Base-by-base conservation (phyloP, 306 rosid species). In the Prosopis cineraria region DNA sequence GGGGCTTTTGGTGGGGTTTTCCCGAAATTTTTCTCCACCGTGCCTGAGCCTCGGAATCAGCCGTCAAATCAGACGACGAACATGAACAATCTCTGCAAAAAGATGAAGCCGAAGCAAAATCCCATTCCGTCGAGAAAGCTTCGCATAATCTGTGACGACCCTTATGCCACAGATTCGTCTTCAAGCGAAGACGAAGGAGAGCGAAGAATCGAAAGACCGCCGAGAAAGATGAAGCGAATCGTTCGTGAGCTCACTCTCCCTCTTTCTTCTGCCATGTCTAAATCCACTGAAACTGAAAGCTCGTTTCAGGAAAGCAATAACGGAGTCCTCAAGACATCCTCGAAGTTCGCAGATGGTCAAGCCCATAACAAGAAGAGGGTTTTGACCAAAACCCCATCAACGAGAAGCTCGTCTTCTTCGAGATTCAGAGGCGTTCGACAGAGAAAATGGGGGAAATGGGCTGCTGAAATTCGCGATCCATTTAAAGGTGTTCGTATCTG, bases 381-480 rank as follows among this genome's bases (percentile, higher is more conserved):
- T 72, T 80, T 70, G 52, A 59, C 85, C 13, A 85, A 80, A 73
- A 58, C 79, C 22, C 31, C 72, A 0, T 31, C 83, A 11, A 14
- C 27, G 0, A 82, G 68, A 36, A 88, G 77, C 19, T 70, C 79
- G 7, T 19, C 90, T 3, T 72, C 91, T 4, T 72, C 90, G 0
- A 88, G 80, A 10, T 91, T 62, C 87, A 87, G 86, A 74, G 98
- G 98, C 2, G 94, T 93, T 72, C 70, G 98, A 25, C 91, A 88
- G 82, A 76, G 98, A 53, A 85, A 91, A 80, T 93, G 98, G 98
- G 98, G 98, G 0, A 93, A 89, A 76, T 93, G 97, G 97, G 97
- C 98, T 1, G 94, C 98, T 0, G 98, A 93, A 77, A 93, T 93
- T 69, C 94, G 98, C 1, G 88, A 91, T 34, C 98, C 98, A 0